Evolutionary conservation across 208 protist species (phyloP).

Genomic region (Kentomonas sorsogonicus): DNA sequence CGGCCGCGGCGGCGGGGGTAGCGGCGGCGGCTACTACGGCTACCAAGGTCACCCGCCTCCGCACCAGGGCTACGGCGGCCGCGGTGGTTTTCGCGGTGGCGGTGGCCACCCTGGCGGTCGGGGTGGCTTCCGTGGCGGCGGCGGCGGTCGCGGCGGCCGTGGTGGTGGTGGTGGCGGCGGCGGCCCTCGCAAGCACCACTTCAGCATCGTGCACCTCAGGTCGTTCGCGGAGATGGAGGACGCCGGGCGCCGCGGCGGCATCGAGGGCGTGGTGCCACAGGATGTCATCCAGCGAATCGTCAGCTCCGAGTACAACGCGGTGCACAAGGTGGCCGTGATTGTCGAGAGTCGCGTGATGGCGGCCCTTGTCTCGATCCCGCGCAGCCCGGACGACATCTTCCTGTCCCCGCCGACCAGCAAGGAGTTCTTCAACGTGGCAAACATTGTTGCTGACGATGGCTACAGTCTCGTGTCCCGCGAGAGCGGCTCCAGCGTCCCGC

Average conservation of each 20-base stretch:
- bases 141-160: conserved; percentile 12
- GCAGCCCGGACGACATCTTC: conserved; percentile 51
- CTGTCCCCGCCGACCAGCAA: conserved; percentile 48
- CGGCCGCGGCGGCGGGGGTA: too few relatives aligned
- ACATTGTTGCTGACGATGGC: conserved; percentile 59
- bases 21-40: too few relatives aligned
- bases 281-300: too few relatives aligned
- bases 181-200: conserved; percentile 22
- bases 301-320: conserved; percentile 17
- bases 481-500: conserved; percentile 42
- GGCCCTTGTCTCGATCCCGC: conserved; percentile 56
- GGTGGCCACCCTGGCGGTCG: background rate
- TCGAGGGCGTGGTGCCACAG: conserved; percentile 48
- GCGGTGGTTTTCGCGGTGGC: background rate
- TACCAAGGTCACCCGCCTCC: too few relatives aligned
- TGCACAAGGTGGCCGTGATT: conserved; percentile 56
- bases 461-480: conserved; percentile 37
- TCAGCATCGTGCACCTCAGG: conserved; percentile 62
- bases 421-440: conserved; percentile 50
- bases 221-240: conserved; percentile 66
- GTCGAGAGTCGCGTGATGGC: conserved; percentile 59
- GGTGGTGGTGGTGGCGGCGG: conserved; percentile 16
- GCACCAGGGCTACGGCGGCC: background rate
- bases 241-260: conserved; percentile 38
- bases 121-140: conserved; percentile 9